These are phyloP conservation scores for Mortierella sp. DNA, from an alignment of 371 early-diverging fungal species.

Conservation along the genomic window DNA sequence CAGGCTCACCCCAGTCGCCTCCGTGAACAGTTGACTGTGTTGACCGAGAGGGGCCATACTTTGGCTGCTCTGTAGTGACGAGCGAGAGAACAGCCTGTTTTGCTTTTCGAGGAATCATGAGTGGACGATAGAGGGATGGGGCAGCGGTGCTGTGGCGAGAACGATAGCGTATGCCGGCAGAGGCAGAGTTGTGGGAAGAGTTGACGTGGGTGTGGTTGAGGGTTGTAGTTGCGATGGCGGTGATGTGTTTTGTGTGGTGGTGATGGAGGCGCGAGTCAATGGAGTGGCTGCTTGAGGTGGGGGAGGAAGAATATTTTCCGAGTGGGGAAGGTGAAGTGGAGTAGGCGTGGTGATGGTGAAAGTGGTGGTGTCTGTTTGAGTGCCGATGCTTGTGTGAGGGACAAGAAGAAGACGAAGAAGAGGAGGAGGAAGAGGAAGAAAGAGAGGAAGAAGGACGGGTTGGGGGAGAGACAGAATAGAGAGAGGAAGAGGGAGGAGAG, in stretches of 20 bases:
- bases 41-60: conserved; percentile 40
- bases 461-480: conserved; percentile 9
- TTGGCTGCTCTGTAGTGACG: conserved; percentile 47
- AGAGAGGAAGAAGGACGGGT: conserved; percentile 13
- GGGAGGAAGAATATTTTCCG: conserved; percentile 10
- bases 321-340: neutral
- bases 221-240: conserved; percentile 23
- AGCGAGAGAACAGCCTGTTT: conserved; percentile 40
- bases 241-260: conserved; percentile 13
- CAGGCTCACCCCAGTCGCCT: conserved; percentile 52
- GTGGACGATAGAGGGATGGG: conserved; percentile 42
- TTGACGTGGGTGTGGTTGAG: conserved; percentile 9
- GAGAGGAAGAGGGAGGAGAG: neutral
- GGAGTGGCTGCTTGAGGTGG: neutral
- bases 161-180: conserved; percentile 21
- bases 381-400: neutral
- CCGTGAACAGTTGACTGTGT: conserved; percentile 43
- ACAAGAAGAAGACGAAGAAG: neutral
- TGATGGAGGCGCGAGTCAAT: conserved; percentile 3
- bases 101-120: conserved; percentile 46
- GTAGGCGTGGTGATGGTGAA: neutral
- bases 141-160: conserved; percentile 29
- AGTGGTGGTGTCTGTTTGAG: conserved; percentile 5
- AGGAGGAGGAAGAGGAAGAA: neutral
- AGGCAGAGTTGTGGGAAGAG: neutral